Evolutionary conservation across 768 basidiomycete genomes (phyloP), one percentile per base, ranked within the genome.

Genomic region (Leccinum fibrillosum): DNA sequence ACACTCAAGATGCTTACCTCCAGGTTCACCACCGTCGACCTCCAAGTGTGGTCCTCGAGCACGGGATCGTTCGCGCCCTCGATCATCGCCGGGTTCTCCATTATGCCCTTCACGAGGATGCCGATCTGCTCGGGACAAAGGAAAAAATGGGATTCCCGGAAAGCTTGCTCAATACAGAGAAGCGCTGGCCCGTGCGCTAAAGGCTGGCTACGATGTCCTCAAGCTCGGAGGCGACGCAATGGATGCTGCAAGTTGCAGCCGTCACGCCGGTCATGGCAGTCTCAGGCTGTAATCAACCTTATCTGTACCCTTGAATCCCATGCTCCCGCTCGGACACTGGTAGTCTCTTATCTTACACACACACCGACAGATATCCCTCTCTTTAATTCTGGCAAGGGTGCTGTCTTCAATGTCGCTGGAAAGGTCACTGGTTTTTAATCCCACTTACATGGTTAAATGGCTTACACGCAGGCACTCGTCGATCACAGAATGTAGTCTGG

Each of bases 371-470:
- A 93, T 65, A 83, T 80, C 59, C 85, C 88, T 8, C 72, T 93
- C 17, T 92, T 93, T 76, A 93, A 93, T 64, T 74, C 85, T 32
- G 90, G 83, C n/a, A 89, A 87, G 64, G 91, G 92, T 4, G 87
- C 91, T 8, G 90, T 93, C 15, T 93, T 91, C 75, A 93, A 92
- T 62, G 74, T 80, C 10, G 89, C 76, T 10, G 90, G 91, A 48
- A 90, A 91, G 79, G 90, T 89, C 54, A 49, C 26, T n/a, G 11
- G 10, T 25, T 23, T 7, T 3, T 4, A 5, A 35, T 2, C 10
- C 3, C 8, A 25, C 47, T 26, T 13, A 47, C 6, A 3, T 37
- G 5, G 15, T 25, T 19, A 30, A 37, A 35, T 54, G 13, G 26
- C 39, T 56, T 49, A 57, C 53, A 19, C n/a, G 17, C 3, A 9